A percentile compares a stretch with the other conserved stretches of the same genome.
Evolutionary conservation across 495 filamentous ascomycete species (phyloP).

Genomic region (Geopyxis carbonaria): DNA sequence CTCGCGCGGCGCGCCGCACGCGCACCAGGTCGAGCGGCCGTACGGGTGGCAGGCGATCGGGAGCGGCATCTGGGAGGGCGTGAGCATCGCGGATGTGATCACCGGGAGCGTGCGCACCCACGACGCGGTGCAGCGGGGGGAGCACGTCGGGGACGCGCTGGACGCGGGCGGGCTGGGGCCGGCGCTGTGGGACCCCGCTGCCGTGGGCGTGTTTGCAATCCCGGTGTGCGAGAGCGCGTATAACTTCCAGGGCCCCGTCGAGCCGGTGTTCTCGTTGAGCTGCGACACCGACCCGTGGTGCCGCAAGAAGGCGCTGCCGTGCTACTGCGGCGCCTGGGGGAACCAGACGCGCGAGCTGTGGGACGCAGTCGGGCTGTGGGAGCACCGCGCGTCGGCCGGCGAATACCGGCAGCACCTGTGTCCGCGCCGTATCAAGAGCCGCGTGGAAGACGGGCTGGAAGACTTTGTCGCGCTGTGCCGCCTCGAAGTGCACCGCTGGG

Average conservation of each 20-base stretch:
- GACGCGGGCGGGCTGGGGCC: no score
- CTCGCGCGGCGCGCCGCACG: conserved; percentile 1
- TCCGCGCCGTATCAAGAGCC: no score
- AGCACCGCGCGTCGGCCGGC: background rate
- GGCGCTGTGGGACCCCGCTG: conserved; percentile 9
- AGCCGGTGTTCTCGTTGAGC: conserved; percentile 9
- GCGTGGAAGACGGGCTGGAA: no score
- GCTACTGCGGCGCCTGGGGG: conserved; percentile 13
- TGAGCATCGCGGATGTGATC: no score
- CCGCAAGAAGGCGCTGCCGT: conserved; percentile 16
- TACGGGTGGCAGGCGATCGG: no score
- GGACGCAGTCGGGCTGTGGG: conserved; percentile 13
- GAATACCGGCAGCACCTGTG: conserved; percentile 11
- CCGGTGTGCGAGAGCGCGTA: conserved; percentile 15
- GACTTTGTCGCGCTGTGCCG: no score
- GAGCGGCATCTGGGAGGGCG: no score
- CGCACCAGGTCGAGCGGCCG: conserved; percentile 16
- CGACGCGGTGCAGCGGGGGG: no score
- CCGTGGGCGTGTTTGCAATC: conserved; percentile 12
- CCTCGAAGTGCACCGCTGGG: no score
- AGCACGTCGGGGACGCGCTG: no score
- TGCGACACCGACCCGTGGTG: conserved; percentile 12
- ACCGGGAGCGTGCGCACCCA: no score
- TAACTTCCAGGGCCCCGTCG: conserved; percentile 14
- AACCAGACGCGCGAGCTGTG: conserved; percentile 10